Percentiles rank a stretch among this genome's conserved stretches.
These are phyloP conservation scores for Eutrema yunnanense DNA, from an alignment of 345 rosid species.

Conservation along the genomic window DNA sequence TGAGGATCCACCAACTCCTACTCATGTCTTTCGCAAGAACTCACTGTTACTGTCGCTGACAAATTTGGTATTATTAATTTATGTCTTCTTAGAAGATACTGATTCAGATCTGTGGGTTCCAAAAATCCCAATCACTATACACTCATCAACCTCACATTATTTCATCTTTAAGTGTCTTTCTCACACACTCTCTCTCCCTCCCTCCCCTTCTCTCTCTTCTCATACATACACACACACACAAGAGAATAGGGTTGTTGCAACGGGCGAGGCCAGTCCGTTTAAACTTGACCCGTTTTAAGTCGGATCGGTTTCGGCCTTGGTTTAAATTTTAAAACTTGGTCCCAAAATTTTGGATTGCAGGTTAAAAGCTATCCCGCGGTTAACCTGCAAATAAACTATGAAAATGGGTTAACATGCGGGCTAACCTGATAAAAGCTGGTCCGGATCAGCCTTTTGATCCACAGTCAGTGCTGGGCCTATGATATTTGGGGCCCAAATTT, in stretches of 20 bases:
- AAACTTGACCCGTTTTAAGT: not conserved
- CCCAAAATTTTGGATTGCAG: not conserved
- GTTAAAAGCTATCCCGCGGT: not conserved
- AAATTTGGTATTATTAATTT: not conserved
- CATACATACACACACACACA: not conserved
- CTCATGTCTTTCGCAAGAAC: conserved; percentile 10
- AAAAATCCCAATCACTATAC: conserved; percentile 32
- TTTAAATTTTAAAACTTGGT: not conserved
- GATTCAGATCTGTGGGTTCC: conserved; percentile 3
- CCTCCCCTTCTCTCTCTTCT: not conserved
- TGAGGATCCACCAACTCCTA: conserved; percentile 19
- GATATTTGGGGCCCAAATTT: too few relatives aligned
- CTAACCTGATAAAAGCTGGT: not conserved
- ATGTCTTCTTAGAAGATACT: conserved; percentile 4
- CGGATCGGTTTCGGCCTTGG: not conserved
- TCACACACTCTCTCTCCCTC: not conserved
- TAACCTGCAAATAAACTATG: not conserved
- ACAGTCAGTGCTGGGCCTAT: not conserved
- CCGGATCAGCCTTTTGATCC: not conserved
- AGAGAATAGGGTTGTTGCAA: not conserved
- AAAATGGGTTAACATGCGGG: not conserved
- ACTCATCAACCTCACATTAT: conserved; percentile 23
- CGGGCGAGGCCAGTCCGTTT: not conserved
- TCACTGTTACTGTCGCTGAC: conserved; percentile 19
- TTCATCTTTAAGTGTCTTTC: not conserved